Conservation (phyloP, 352 stramenopile genomes). For the Elongisporangium anandrum region DNA sequence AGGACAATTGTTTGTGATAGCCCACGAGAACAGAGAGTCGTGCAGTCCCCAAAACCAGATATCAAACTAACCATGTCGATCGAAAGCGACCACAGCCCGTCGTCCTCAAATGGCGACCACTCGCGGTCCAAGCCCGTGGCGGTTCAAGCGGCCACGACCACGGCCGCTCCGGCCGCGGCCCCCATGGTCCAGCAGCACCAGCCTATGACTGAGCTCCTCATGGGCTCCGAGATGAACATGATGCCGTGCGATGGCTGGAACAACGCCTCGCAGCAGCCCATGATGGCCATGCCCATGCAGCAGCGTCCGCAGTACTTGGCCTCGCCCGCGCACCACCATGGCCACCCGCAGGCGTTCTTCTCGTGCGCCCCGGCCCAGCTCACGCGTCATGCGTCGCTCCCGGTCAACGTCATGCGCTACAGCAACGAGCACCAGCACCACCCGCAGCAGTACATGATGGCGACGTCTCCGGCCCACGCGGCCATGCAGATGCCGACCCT, state of each 20-base stretch:
- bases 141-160: neutral
- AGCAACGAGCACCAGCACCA: slow-evolving; percentile 13
- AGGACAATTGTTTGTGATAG: neutral
- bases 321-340: neutral
- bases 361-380: slow-evolving; percentile 45
- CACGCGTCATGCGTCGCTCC: slow-evolving; percentile 66
- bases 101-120: neutral
- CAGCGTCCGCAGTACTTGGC: neutral
- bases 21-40: neutral
- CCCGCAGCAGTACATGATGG: slow-evolving; percentile 19
- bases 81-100: neutral
- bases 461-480: slow-evolving; percentile 15
- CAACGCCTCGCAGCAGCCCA: neutral
- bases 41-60: neutral
- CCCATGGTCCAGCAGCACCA: neutral
- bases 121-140: neutral
- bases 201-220: neutral
- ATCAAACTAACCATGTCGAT: neutral
- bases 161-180: no score
- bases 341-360: slow-evolving; percentile 14
- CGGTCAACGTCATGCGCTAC: slow-evolving; percentile 44
- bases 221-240: neutral
- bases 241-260: neutral
- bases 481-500: slow-evolving; percentile 40
- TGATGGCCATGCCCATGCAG: neutral